A percentile compares a stretch with the other conserved stretches of the same genome.
Evolutionary conservation across 208 protist species (phyloP).

Genomic region (Acanthamoeba triangularis): DNA sequence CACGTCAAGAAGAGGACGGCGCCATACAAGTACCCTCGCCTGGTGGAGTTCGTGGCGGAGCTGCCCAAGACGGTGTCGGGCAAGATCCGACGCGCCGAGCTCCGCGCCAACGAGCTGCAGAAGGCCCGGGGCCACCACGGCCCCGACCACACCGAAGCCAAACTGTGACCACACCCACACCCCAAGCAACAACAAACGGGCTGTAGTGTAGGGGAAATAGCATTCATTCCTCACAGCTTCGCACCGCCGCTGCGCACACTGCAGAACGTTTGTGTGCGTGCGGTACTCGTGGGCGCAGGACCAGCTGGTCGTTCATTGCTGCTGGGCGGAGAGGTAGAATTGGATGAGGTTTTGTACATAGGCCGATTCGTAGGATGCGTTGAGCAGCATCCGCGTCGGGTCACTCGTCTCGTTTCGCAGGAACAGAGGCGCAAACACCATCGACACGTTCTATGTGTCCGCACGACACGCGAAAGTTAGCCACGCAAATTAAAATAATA

Average conservation of each 20-base stretch:
- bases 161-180: too few relatives aligned
- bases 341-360: constrained; percentile 69
- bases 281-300: too few relatives aligned
- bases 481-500: too few relatives aligned
- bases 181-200: too few relatives aligned
- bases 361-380: constrained; percentile 57
- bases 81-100: constrained; percentile 34
- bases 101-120: constrained; percentile 1
- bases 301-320: too few relatives aligned
- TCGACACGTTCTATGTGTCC: constrained; percentile 52
- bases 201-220: too few relatives aligned
- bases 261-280: too few relatives aligned
- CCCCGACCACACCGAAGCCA: background rate
- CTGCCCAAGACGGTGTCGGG: constrained; percentile 57
- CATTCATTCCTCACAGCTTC: too few relatives aligned
- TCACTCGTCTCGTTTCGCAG: constrained; percentile 24
- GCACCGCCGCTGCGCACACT: too few relatives aligned
- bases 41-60: constrained; percentile 26
- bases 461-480: too few relatives aligned
- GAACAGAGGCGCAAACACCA: constrained; percentile 67
- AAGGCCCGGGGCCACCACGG: background rate
- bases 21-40: constrained; percentile 34
- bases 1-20: constrained; percentile 43
- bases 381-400: constrained; percentile 57
- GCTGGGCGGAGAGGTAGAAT: background rate